These are phyloP conservation scores for Ogataea henricii DNA, from an alignment of 805 yeast species.

Conservation along the genomic window DNA sequence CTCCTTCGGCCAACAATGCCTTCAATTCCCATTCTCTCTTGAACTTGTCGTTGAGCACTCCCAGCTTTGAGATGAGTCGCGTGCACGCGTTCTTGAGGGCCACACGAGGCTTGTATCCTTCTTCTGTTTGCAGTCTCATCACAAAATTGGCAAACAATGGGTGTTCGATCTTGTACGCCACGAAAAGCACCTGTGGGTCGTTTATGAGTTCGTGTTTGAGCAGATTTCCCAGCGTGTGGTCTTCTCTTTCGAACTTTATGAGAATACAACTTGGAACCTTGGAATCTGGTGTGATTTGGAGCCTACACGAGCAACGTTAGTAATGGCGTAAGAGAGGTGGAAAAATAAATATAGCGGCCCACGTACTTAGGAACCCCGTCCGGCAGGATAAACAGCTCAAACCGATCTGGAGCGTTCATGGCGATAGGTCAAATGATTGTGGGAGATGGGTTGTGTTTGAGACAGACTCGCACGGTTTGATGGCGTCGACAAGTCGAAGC, in stretches of 20 bases:
- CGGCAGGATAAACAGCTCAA: conserved; percentile 93
- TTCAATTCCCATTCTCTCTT: conserved; percentile 92
- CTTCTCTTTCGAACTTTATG: conserved; percentile 93
- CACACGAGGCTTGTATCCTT: conserved; percentile 87
- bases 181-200: conserved; percentile 89
- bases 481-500: conserved; percentile 2
- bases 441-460: not conserved
- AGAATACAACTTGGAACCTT: conserved; percentile 94
- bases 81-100: conserved; percentile 91
- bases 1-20: conserved; percentile 61
- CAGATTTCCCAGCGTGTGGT: conserved; percentile 92
- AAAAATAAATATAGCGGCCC: not conserved
- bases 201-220: conserved; percentile 82
- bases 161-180: conserved; percentile 97
- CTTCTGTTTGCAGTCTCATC: conserved; percentile 93
- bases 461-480: not conserved
- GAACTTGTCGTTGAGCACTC: conserved; percentile 72
- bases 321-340: not conserved
- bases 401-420: conserved; percentile 99
- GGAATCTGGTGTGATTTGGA: conserved; percentile 88
- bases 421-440: conserved; percentile 8
- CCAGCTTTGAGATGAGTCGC: conserved; percentile 76
- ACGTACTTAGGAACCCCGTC: conserved; percentile 93
- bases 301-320: conserved; percentile 39
- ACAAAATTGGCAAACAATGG: conserved; percentile 95